Conservation (phyloP, 2,329 filamentous ascomycete species). For the Pestalotiopsis sp. region DNA sequence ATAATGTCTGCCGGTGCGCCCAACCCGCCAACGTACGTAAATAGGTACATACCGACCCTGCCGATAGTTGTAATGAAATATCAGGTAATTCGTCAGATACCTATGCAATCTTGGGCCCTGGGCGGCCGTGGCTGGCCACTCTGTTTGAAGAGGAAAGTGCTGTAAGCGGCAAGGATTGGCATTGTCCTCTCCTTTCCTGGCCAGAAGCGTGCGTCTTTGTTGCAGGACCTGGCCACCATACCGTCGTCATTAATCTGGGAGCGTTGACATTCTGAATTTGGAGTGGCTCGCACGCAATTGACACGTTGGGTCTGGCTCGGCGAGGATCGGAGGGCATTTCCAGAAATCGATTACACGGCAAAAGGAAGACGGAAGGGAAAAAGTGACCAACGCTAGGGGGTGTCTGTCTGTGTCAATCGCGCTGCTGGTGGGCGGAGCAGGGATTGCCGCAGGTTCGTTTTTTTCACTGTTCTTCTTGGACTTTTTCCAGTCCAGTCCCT, state of each 20-base stretch:
- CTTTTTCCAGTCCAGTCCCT: background rate
- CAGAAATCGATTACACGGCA: background rate
- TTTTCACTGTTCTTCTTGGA: background rate
- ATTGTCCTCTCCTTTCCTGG: background rate
- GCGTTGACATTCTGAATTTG: slow-evolving; percentile 2
- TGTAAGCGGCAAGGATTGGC: background rate
- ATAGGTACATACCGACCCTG: background rate
- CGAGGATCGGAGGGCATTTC: slow-evolving; percentile 2
- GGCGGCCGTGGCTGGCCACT: background rate
- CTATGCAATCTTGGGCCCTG: background rate
- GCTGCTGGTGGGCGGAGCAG: background rate
- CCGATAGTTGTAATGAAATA: background rate
- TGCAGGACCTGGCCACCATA: background rate
- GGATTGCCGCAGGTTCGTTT: background rate
- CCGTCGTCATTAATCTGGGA: background rate
- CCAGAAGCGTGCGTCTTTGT: background rate
- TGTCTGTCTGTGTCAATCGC: background rate
- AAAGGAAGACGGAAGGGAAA: background rate
- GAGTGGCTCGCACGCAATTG: slow-evolving; percentile 10
- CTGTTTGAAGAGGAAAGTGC: background rate
- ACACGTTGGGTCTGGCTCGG: background rate
- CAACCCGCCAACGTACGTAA: background rate
- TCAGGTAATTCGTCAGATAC: background rate
- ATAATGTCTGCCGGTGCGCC: background rate
- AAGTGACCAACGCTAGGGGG: background rate